Base-by-base conservation (phyloP, 306 rosid species). In the Cicer yamashitae region DNA sequence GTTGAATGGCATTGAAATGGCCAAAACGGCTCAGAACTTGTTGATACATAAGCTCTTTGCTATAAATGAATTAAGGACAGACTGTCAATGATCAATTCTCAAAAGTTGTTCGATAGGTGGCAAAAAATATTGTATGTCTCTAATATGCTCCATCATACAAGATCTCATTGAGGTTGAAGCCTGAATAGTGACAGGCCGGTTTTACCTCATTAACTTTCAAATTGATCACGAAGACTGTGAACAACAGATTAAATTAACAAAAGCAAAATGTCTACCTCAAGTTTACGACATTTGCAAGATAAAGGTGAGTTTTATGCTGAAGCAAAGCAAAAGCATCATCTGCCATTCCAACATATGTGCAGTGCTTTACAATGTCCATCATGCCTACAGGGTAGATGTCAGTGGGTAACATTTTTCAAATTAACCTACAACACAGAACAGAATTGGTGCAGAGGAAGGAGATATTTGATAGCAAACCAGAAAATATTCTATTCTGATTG, bases 11-110 rank as follows among this genome's bases (percentile, higher is more conserved):
- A 78, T 86, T 90, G 77, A 90, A 90, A 82, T 90, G 94, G 38
- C 86, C 86, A 83, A 94, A 91, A 50, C 96, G 93, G 67, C 85
- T 88, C 71, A 91, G 77, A 82, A 86, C 98, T 86, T 94, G 98
- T 84, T 94, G 96, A 74, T 94, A 94, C 93, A 94, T 94, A 68
- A 94, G 97, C 85, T 94, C 98, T 86, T 94, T 86, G 86, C 97
- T 94, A 91, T 74, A 90, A 69, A 67, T 63, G 59, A 50, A 84
- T 58, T 48, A 69, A 76, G 70, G 63, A 76, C 41, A 41, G 13
- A 52, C 58, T 77, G 50, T 57, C 77, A 70, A 51, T 14, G 43
- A 75, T 50, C 43, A 61, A 60, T 68, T 48, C 75, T 17, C n/a
- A 38, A 18, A 10, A 54, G 38, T 51, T 48, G 15, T 43, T 43